A percentile compares a stretch with the other conserved stretches of the same genome.
Conservation (phyloP, 768 basidiomycete species). For the Melanogaster broomeanus region DNA sequence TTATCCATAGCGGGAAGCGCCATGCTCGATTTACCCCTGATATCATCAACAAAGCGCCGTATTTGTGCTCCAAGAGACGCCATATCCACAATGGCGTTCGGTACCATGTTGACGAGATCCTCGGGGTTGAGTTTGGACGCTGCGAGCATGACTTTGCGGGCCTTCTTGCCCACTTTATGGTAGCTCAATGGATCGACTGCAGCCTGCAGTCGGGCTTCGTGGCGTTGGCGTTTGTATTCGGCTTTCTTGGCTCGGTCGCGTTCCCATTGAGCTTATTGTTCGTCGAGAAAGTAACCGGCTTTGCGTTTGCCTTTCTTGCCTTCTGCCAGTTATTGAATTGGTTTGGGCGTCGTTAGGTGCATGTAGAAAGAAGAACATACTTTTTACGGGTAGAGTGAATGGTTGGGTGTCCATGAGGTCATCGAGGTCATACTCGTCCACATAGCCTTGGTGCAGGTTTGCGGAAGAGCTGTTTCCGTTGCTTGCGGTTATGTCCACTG, state of each 20-base stretch:
- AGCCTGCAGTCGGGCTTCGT: conserved; percentile 50
- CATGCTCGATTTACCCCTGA: conserved; percentile 54
- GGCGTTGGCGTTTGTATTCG: conserved; percentile 64
- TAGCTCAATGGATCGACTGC: conserved; percentile 61
- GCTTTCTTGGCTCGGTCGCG: conserved; percentile 86
- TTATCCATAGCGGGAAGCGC: conserved; percentile 79
- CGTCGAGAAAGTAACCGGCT: conserved; percentile 41
- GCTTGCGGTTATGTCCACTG: conserved; percentile 44
- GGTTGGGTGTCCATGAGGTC: conserved; percentile 26
- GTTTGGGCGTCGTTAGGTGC: not conserved
- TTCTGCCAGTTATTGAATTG: conserved; percentile 9
- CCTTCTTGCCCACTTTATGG: conserved; percentile 71
- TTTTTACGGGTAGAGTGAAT: conserved; percentile 24
- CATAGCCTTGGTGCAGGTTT: conserved; percentile 60
- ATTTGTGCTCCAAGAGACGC: conserved; percentile 71
- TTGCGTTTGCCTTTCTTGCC: conserved; percentile 33
- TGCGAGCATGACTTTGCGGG: conserved; percentile 64
- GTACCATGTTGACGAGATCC: conserved; percentile 26
- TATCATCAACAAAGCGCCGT: conserved; percentile 62
- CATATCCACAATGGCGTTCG: conserved; percentile 61
- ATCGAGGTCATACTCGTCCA: conserved; percentile 42
- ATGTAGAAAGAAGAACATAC: conserved; percentile 40
- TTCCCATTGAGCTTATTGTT: conserved; percentile 72
- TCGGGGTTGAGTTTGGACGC: conserved; percentile 52
- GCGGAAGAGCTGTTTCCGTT: conserved; percentile 56